A percentile compares a stretch with the other conserved stretches of the same genome.
phyloP scores from a whole-genome alignment of 1,284 basidiomycete genomes.

The Leccinum holopus region DNA sequence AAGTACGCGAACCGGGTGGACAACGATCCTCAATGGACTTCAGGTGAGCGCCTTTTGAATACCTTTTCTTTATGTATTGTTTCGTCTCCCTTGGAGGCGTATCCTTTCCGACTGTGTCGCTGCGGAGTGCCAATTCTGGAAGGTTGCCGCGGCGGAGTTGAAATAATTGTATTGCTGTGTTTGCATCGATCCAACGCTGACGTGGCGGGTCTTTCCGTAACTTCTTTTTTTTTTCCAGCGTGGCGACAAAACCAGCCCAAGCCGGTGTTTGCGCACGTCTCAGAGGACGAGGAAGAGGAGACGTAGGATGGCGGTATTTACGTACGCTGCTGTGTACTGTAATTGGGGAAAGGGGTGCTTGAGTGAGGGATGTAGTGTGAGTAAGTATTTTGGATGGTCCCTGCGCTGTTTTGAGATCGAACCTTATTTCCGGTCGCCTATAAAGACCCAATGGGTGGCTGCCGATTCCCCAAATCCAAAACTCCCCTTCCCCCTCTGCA shows the following conservation, averaged over 20 bases:
- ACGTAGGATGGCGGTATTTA: conserved; percentile 43
- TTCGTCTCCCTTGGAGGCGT: conserved; percentile 10
- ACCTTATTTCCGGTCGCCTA: conserved; percentile 75
- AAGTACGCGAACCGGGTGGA: conserved; percentile 83
- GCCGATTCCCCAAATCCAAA: conserved; percentile 71
- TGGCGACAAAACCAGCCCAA: conserved; percentile 80
- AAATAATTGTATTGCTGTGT: conserved; percentile 44
- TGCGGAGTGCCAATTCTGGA: conserved; percentile 34
- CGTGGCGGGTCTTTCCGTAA: conserved; percentile 60
- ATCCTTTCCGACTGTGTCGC: conserved; percentile 11
- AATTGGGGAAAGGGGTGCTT: conserved; percentile 8
- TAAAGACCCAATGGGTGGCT: conserved; percentile 69
- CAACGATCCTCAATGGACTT: conserved; percentile 78
- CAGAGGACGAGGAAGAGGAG: conserved; percentile 55
- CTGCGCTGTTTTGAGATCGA: conserved; percentile 69
- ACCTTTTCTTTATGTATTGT: conserved; percentile 4
- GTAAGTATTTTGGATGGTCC: conserved; percentile 47
- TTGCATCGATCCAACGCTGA: conserved; percentile 54
- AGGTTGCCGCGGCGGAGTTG: conserved; percentile 37
- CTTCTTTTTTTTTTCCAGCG: conserved; percentile 57
- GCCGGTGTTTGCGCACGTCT: conserved; percentile 64
- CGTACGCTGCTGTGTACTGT: conserved; percentile 26
- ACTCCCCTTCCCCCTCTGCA: conserved; percentile 49
- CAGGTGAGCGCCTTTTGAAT: conserved; percentile 53
- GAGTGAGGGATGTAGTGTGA: conserved; percentile 31